A percentile compares a stretch with the other conserved stretches of the same genome.
phyloP scores from a whole-genome alignment of 257 asterid genomes.

The Scutellaria barbata region DNA sequence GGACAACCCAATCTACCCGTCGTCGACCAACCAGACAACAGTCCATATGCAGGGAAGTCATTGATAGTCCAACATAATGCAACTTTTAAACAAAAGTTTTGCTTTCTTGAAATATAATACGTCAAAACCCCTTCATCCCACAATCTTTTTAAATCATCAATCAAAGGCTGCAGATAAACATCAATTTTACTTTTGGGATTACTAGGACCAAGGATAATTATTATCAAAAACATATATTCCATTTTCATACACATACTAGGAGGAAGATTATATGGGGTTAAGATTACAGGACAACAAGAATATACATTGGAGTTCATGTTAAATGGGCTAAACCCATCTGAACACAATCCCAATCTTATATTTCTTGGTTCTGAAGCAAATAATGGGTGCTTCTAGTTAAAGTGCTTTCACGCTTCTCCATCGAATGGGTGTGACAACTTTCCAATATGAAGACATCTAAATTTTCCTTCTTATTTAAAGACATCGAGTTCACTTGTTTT shows the following conservation, averaged over 20 bases:
- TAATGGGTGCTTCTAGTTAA: background rate
- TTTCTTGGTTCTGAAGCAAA: background rate
- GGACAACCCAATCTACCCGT: background rate
- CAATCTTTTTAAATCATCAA: background rate
- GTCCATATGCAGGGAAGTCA: background rate
- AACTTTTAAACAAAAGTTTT: background rate
- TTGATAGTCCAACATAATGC: constrained; percentile 9
- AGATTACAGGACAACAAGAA: background rate
- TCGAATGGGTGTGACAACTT: background rate
- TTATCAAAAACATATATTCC: background rate
- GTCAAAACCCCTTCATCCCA: background rate
- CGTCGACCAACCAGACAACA: background rate
- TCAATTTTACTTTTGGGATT: background rate
- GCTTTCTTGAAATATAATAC: background rate
- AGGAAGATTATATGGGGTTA: background rate
- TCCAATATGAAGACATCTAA: no score
- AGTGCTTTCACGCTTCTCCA: background rate
- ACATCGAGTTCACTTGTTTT: no score
- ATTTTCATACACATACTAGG: background rate
- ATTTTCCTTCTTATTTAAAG: no score
- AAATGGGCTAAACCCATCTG: background rate
- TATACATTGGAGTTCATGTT: background rate
- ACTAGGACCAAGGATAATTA: background rate
- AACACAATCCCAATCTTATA: background rate
- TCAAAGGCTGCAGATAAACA: background rate